These are phyloP conservation scores for Vaccinium vitisidaea DNA, from an alignment of 148 eudicot species.

Conservation along the genomic window DNA sequence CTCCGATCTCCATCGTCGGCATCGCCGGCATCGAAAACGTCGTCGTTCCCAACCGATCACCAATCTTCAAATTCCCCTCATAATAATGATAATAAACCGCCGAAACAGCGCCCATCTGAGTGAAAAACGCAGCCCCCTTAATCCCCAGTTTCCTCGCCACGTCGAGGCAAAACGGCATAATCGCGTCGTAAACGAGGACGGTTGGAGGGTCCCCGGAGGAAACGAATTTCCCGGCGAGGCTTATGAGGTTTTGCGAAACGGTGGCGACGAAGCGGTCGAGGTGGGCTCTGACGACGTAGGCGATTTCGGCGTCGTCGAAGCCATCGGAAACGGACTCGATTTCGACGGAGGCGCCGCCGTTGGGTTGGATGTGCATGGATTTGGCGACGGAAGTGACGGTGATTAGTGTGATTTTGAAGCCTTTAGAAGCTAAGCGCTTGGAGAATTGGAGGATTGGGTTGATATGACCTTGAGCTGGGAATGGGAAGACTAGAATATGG, in stretches of 20 bases:
- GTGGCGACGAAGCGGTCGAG: background rate
- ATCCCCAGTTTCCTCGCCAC: slow-evolving; percentile 33
- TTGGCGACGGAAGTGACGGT: slow-evolving; percentile 8
- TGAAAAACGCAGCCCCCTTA: slow-evolving; percentile 44
- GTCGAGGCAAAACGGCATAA: slow-evolving; percentile 50
- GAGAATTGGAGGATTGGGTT: slow-evolving; percentile 55
- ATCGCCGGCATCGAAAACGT: slow-evolving; percentile 12
- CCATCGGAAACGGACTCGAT: slow-evolving; percentile 12
- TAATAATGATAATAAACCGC: slow-evolving; percentile 37
- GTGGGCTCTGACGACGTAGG: background rate
- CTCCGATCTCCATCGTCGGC: slow-evolving; percentile 21
- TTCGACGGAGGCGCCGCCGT: background rate
- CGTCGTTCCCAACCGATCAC: background rate
- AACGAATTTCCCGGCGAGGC: slow-evolving; percentile 1
- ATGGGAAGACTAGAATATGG: slow-evolving; percentile 45
- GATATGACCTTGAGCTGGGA: slow-evolving; percentile 65
- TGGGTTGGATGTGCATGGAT: background rate
- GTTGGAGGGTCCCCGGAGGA: background rate
- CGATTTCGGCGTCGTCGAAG: background rate
- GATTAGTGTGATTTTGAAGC: slow-evolving; percentile 40
- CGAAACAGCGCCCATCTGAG: slow-evolving; percentile 46
- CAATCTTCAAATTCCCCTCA: slow-evolving; percentile 24
- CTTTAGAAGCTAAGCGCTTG: slow-evolving; percentile 39
- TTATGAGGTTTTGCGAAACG: background rate
- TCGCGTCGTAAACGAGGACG: slow-evolving; percentile 43